Base-by-base conservation (phyloP, 345 rosid genomes). In the Chamaenerion angustifolium region DNA sequence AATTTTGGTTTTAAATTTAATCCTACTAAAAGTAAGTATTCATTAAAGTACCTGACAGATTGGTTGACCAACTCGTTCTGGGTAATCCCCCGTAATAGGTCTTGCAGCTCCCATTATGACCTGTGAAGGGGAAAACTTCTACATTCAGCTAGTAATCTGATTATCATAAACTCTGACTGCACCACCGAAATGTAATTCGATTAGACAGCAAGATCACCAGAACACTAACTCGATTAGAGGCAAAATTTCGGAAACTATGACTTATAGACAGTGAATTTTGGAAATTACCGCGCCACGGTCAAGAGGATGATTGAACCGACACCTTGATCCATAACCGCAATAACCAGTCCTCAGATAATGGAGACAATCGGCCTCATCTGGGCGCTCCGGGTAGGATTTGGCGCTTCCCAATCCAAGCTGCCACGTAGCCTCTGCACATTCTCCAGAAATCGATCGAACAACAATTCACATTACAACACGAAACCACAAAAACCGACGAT, bases 241-340 rank as follows among this genome's bases (percentile, higher is more conserved):
- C 40, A 46, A 18, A 19, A 5, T 31, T 31, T 31, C 37, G 37
- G 10, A 12, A 37, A 37, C 23, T 43, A 41, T 56, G 23, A 58
- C 18, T 31, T 35, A 45, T 8, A 6, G 16, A 35, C 44, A 43
- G 16, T 6, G 18, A 16, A 21, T 40, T 9, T 8, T 25, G 12
- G 42, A 16, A 43, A 64, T 70, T 84, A 92, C 98, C 82, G 60
- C 63, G 54, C 68, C 66, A 49, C 86, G 88, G 69, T 92, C 82
- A 46, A 71, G 90, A 14, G 99, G 96, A 62, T 93, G 99, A 66
- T 93, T 88, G 78, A 72, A 93, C 72, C 94, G 94, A 73, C 99
- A 93, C 71, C 85, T 73, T 0, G 82, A 43, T n/a, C 96, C 92
- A 58, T 76, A 93, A 49, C 88, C 80, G 63, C 99, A 93, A 57